Evolutionary conservation across 176 grass and related monocot species (phyloP).

Genomic region (Oropetium thomaeum): DNA sequence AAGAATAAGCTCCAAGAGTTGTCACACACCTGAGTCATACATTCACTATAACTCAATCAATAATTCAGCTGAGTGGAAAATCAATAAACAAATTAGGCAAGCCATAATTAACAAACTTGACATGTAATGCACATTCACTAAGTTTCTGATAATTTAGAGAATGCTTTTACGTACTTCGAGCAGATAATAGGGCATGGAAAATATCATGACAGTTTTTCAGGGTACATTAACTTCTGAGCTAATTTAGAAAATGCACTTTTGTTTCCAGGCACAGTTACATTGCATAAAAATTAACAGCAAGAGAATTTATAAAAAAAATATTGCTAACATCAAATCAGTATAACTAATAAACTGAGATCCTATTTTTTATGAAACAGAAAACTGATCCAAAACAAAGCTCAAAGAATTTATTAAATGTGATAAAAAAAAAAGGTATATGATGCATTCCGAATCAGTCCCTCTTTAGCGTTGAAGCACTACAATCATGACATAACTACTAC

Average conservation of each 20-base stretch:
- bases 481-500: background rate
- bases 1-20: slow-evolving; percentile 75
- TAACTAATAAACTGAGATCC: background rate
- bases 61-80: slow-evolving; percentile 53
- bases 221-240: background rate
- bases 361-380: background rate
- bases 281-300: background rate
- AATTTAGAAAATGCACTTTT: background rate
- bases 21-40: slow-evolving; percentile 85
- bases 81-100: slow-evolving; percentile 33
- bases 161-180: background rate
- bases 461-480: background rate
- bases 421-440: background rate
- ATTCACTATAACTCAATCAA: slow-evolving; percentile 73
- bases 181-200: background rate
- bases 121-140: slow-evolving; percentile 8
- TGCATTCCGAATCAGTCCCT: background rate
- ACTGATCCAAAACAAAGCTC: background rate
- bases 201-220: background rate
- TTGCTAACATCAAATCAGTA: background rate
- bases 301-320: background rate
- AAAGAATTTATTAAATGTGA: background rate
- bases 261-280: background rate
- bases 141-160: background rate
- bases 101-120: background rate